A percentile compares a stretch with the other conserved stretches of the same genome.
Conservation (phyloP, 2,329 filamentous ascomycete genomes). For the Clarireedia homoeocarpa region DNA sequence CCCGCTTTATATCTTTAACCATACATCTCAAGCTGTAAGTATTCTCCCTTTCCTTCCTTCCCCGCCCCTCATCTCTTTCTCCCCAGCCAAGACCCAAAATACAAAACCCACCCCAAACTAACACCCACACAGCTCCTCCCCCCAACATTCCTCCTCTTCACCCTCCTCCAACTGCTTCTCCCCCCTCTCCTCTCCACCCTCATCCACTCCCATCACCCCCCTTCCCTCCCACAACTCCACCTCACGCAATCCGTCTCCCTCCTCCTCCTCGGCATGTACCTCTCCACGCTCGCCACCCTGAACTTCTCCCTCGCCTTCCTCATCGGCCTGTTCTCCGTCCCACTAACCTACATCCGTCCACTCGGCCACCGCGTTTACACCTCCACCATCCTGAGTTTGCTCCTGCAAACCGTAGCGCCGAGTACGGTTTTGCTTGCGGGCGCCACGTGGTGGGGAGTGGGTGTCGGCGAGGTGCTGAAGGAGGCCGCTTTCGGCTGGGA, state of each 20-base stretch:
- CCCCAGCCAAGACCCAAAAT: background rate
- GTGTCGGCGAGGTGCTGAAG: conserved; percentile 52
- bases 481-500: conserved; percentile 82
- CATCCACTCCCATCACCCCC: conserved; percentile 40
- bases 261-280: conserved; percentile 83
- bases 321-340: conserved; percentile 69
- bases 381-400: conserved; percentile 37
- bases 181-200: conserved; percentile 49
- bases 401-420: conserved; percentile 56
- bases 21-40: conserved; percentile 53
- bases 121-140: conserved; percentile 44
- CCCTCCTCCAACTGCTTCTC: conserved; percentile 45
- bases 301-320: conserved; percentile 91
- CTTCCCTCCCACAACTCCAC: conserved; percentile 61
- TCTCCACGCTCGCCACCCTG: conserved; percentile 86
- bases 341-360: conserved; percentile 66
- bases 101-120: background rate
- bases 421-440: conserved; percentile 43
- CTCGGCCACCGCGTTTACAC: conserved; percentile 33
- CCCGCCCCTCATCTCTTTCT: too few species aligned
- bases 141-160: conserved; percentile 50
- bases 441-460: conserved; percentile 39
- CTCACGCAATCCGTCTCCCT: conserved; percentile 87
- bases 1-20: conserved; percentile 83
- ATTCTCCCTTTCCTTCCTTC: background rate